Base-by-base conservation (phyloP, 2,329 filamentous ascomycete genomes). In the Clathrospora elynae region DNA sequence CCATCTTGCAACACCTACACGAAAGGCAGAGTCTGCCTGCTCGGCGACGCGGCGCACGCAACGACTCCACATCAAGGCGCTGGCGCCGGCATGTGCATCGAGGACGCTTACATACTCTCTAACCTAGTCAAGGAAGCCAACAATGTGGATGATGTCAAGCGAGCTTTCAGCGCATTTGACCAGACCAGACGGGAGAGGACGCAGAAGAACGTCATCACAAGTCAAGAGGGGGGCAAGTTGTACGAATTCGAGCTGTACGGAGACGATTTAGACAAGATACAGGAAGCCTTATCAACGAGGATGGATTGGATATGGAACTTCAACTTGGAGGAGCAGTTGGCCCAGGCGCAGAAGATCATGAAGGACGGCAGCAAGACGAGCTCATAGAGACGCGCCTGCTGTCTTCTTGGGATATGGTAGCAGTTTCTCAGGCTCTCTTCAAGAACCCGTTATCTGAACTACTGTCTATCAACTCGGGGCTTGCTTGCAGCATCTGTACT, bases 31-130 rank as follows among this genome's bases (percentile, higher is more conserved):
- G 62, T 81, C 0, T 77, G 76, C 31, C 52, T 83, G 2, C 68
- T 80, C 0, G 80, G 80, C 6, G 80, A 83, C 49, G 79, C 80
- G 0, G 81, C 81, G 4, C 80, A 83, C 49, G 79, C 80, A 0
- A 67, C 72, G 0, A 77, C 75, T 0, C 80, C 80, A 1, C 78
- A 82, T 59, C 74, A 78, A 7, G 80, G 80, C 3, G 74, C 78
- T 0, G 80, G 80, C 5, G 80, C 80, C 1, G 77, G 79, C 2
- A 75, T 78, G 56, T 79, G 78, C 10, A 73, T 83, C 40, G 80
- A 83, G 59, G 80, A 83, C 46, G 74, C 73, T 1, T 68, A 60
- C 16, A 59, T 68, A 12, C 42, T 68, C n/a, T 53, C 60, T 8
- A 57, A 45, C 10, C 19, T 68, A 24, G 36, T 67, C 33, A 64